Evolutionary conservation across 1,284 basidiomycete species (phyloP).

Genomic region (Phellopilus nigrolimitatus): DNA sequence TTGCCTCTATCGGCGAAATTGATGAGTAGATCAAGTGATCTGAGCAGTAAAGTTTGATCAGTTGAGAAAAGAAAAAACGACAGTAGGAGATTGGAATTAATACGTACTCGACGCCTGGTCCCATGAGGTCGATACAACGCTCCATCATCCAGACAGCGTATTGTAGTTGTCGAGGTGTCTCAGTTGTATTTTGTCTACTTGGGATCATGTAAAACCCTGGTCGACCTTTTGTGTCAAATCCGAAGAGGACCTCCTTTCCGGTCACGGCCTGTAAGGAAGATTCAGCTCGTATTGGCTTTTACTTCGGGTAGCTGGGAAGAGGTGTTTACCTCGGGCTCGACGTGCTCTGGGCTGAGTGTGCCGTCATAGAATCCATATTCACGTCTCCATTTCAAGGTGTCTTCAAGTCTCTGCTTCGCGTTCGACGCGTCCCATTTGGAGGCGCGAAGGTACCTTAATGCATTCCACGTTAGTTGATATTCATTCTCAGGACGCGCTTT

Average conservation of each 20-base stretch:
- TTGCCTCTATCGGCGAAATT: slow-evolving; percentile 80
- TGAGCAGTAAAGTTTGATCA: slow-evolving; percentile 26
- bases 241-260: slow-evolving; percentile 71
- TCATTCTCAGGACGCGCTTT: background rate
- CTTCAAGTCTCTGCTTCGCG: slow-evolving; percentile 60
- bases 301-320: background rate
- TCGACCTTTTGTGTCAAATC: slow-evolving; percentile 64
- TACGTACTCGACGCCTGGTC: slow-evolving; percentile 69
- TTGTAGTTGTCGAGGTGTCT: slow-evolving; percentile 67
- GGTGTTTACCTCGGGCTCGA: slow-evolving; percentile 62
- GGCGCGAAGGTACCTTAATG: slow-evolving; percentile 59
- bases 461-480: background rate
- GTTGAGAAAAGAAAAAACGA: background rate
- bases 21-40: slow-evolving; percentile 71
- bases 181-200: slow-evolving; percentile 80
- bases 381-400: slow-evolving; percentile 68
- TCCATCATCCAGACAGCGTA: slow-evolving; percentile 74
- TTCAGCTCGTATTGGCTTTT: slow-evolving; percentile 14
- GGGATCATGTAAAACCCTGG: slow-evolving; percentile 80
- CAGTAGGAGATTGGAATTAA: background rate
- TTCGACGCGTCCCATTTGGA: slow-evolving; percentile 57
- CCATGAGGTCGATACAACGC: slow-evolving; percentile 67
- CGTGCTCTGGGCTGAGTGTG: slow-evolving; percentile 45
- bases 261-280: slow-evolving; percentile 50
- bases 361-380: slow-evolving; percentile 63